Evolutionary conservation across 495 filamentous ascomycete species (phyloP).

Genomic region (Pyrenula massariospora): DNA sequence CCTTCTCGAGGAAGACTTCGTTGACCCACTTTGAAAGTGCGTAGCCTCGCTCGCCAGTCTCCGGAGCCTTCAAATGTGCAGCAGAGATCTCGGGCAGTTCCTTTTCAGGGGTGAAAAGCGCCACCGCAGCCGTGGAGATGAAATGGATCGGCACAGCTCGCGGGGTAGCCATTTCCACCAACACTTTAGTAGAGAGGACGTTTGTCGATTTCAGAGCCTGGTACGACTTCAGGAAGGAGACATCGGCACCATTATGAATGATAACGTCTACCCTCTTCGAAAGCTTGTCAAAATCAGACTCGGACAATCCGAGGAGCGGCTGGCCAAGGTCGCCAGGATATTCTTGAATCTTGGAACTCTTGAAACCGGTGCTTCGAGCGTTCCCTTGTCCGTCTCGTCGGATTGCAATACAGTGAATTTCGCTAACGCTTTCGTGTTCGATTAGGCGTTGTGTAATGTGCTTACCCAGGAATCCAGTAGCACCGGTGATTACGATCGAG

Average conservation of each 20-base stretch:
- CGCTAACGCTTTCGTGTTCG: not conserved
- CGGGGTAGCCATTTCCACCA: not conserved
- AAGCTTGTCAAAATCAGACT: slow-evolving; percentile 6
- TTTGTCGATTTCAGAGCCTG: slow-evolving; percentile 16
- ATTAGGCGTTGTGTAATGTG: not conserved
- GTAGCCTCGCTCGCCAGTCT: slow-evolving; percentile 8
- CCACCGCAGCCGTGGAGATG: not conserved
- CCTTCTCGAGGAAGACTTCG: slow-evolving; percentile 17
- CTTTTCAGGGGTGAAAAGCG: not conserved
- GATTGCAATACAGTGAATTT: not conserved
- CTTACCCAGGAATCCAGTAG: not conserved
- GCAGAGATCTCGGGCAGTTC: not conserved
- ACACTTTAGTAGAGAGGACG: slow-evolving; percentile 13
- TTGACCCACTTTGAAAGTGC: slow-evolving; percentile 23
- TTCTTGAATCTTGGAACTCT: slow-evolving; percentile 6
- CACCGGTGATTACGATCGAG: not conserved
- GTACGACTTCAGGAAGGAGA: slow-evolving; percentile 26
- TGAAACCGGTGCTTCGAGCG: not conserved
- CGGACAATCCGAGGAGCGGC: slow-evolving; percentile 14
- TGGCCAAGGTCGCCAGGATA: slow-evolving; percentile 12
- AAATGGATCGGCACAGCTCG: not conserved
- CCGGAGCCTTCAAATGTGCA: not conserved
- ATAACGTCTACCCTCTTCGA: slow-evolving; percentile 14
- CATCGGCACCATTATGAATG: slow-evolving; percentile 31
- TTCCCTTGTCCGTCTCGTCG: not conserved